Percentiles rank a stretch among this genome's conserved stretches.
Conservation (phyloP, 371 early-diverging fungal species). For the Phascolomyces articulosus region DNA sequence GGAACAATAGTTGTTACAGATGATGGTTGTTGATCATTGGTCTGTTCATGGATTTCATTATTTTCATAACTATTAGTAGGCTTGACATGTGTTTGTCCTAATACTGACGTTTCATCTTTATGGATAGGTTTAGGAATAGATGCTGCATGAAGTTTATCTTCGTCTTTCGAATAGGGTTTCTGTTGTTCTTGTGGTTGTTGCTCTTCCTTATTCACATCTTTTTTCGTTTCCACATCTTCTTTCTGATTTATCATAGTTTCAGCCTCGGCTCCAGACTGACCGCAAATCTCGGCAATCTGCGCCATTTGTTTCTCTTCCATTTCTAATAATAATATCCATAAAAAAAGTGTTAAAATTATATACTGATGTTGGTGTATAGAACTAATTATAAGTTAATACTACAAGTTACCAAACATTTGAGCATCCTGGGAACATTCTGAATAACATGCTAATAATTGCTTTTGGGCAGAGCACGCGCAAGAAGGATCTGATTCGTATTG, state of each 20-base stretch:
- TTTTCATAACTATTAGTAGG: not conserved
- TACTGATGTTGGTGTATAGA: too few relatives aligned
- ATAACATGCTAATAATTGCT: slow-evolving; percentile 24
- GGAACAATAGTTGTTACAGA: not conserved
- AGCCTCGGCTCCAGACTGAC: not conserved
- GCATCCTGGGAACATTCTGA: slow-evolving; percentile 16
- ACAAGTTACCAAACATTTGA: not conserved
- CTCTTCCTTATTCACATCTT: not conserved
- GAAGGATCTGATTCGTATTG: not conserved
- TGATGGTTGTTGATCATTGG: not conserved
- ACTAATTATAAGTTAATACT: too few relatives aligned
- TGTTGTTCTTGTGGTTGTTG: too few relatives aligned
- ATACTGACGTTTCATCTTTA: not conserved
- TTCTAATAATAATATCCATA: not conserved
- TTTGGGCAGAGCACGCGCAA: slow-evolving; percentile 22
- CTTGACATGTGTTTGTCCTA: not conserved
- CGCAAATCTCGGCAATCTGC: not conserved
- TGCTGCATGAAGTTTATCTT: not conserved
- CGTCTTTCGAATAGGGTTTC: too few relatives aligned
- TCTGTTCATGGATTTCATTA: not conserved
- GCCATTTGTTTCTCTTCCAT: slow-evolving; percentile 2
- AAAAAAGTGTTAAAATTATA: not conserved
- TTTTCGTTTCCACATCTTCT: not conserved
- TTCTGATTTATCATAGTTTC: not conserved
- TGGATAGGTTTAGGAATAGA: slow-evolving; percentile 3